These are phyloP conservation scores for Lophium mytilinum DNA, from an alignment of 495 filamentous ascomycete species.

Conservation along the genomic window DNA sequence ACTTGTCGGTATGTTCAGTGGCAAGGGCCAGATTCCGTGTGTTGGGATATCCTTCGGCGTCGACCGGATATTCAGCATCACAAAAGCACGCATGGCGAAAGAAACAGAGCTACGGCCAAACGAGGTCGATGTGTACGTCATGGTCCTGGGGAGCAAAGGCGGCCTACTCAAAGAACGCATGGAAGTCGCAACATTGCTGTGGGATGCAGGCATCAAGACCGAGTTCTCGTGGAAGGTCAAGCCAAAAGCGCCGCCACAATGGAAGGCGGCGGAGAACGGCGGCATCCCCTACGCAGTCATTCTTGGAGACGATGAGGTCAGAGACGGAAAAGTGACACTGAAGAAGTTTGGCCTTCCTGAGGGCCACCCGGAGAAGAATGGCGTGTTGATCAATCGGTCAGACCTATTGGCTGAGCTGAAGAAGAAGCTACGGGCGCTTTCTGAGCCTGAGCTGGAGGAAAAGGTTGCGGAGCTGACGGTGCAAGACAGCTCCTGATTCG, in stretches of 20 bases:
- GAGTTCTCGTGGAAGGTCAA: slow-evolving; percentile 76
- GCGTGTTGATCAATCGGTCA: slow-evolving; percentile 56
- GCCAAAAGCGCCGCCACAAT: slow-evolving; percentile 68
- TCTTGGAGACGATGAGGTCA: slow-evolving; percentile 72
- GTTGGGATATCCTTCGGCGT: slow-evolving; percentile 93
- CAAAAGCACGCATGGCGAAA: slow-evolving; percentile 62
- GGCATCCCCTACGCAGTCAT: slow-evolving; percentile 69
- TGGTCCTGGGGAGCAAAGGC: slow-evolving; percentile 86
- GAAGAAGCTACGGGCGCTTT: slow-evolving; percentile 31
- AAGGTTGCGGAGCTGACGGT: slow-evolving; percentile 1
- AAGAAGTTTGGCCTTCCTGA: slow-evolving; percentile 77
- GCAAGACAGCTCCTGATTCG: neutral
- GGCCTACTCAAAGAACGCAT: slow-evolving; percentile 77
- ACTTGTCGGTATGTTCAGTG: slow-evolving; percentile 84
- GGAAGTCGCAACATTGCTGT: slow-evolving; percentile 60
- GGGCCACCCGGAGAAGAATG: slow-evolving; percentile 80
- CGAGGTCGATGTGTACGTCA: slow-evolving; percentile 81
- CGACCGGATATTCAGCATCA: slow-evolving; percentile 90
- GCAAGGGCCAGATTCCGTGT: slow-evolving; percentile 79
- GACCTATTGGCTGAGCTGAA: slow-evolving; percentile 56
- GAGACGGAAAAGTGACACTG: slow-evolving; percentile 65
- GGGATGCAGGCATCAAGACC: slow-evolving; percentile 75
- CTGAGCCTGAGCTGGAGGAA: neutral
- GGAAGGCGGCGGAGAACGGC: slow-evolving; percentile 67
- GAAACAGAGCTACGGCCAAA: slow-evolving; percentile 51